These are phyloP conservation scores for Kluyveromyces sp. DNA, from an alignment of 1,139 yeast genomes.

Conservation along the genomic window DNA sequence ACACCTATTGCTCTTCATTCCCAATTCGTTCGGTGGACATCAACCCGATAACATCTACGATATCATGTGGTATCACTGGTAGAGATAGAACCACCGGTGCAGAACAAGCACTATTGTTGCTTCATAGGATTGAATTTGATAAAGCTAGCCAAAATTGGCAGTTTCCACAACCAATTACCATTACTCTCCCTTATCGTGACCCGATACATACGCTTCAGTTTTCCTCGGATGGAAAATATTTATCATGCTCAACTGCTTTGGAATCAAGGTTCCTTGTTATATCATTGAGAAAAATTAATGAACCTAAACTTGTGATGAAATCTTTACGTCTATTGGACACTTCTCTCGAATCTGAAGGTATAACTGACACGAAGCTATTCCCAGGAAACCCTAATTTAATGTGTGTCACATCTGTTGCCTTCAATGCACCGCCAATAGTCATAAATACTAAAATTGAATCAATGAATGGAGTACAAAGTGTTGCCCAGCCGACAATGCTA, in stretches of 20 bases:
- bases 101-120: conserved; percentile 72
- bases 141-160: conserved; percentile 28
- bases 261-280: conserved; percentile 76
- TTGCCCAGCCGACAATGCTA: conserved; percentile 49
- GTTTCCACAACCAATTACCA: conserved; percentile 47
- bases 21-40: conserved; percentile 75
- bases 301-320: conserved; percentile 67
- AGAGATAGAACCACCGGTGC: conserved; percentile 59
- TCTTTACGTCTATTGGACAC: conserved; percentile 54
- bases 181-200: conserved; percentile 78
- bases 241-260: conserved; percentile 77
- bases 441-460: conserved; percentile 47
- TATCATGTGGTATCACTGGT: conserved; percentile 81
- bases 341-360: conserved; percentile 74
- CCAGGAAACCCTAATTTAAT: conserved; percentile 48
- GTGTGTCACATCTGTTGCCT: conserved; percentile 54
- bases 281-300: conserved; percentile 50
- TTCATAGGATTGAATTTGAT: conserved; percentile 38
- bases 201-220: conserved; percentile 70
- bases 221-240: conserved; percentile 59
- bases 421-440: conserved; percentile 52
- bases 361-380: conserved; percentile 72
- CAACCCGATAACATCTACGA: conserved; percentile 52
- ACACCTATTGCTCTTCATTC: conserved; percentile 61
- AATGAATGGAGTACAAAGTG: conserved; percentile 33